phyloP scores from a whole-genome alignment of 495 filamentous ascomycete genomes.

The Astrothelium macrocarpum region DNA sequence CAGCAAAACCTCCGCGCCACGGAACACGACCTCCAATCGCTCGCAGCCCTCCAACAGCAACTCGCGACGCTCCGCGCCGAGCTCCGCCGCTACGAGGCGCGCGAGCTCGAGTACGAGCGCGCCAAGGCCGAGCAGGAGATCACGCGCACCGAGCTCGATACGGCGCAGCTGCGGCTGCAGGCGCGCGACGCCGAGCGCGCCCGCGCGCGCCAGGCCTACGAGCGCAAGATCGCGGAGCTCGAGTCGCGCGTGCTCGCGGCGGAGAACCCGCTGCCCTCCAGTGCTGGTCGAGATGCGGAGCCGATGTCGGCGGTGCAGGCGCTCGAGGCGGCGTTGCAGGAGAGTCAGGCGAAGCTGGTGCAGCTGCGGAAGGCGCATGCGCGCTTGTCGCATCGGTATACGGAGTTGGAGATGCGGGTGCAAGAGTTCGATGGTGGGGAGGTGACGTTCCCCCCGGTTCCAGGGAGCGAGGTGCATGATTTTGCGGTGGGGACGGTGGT shows the following conservation, averaged over 20 bases:
- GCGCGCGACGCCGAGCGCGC: constrained; percentile 44
- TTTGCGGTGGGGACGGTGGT: background rate
- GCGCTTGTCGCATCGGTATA: constrained; percentile 30
- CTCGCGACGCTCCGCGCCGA: constrained; percentile 47
- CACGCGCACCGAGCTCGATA: constrained; percentile 42
- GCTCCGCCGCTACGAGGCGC: constrained; percentile 49
- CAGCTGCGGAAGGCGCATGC: constrained; percentile 39
- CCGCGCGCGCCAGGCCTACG: constrained; percentile 35
- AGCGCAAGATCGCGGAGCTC: constrained; percentile 38
- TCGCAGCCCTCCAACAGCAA: constrained; percentile 48
- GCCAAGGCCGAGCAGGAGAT: constrained; percentile 43
- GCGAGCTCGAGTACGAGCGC: constrained; percentile 43
- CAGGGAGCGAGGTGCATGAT: constrained; percentile 15
- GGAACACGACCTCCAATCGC: constrained; percentile 48
- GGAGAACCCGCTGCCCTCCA: constrained; percentile 12
- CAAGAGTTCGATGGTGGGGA: constrained; percentile 21
- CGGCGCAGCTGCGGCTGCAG: constrained; percentile 41
- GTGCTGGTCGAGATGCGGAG: background rate
- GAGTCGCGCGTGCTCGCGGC: constrained; percentile 32
- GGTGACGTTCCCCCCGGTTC: constrained; percentile 4
- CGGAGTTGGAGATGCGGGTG: constrained; percentile 28
- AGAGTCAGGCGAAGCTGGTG: constrained; percentile 34
- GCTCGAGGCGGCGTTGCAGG: constrained; percentile 39
- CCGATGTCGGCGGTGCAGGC: background rate
- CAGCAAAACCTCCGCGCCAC: constrained; percentile 51